Base-by-base conservation (phyloP, 164 flowering plant genomes). In the Hamamelis virginiana region DNA sequence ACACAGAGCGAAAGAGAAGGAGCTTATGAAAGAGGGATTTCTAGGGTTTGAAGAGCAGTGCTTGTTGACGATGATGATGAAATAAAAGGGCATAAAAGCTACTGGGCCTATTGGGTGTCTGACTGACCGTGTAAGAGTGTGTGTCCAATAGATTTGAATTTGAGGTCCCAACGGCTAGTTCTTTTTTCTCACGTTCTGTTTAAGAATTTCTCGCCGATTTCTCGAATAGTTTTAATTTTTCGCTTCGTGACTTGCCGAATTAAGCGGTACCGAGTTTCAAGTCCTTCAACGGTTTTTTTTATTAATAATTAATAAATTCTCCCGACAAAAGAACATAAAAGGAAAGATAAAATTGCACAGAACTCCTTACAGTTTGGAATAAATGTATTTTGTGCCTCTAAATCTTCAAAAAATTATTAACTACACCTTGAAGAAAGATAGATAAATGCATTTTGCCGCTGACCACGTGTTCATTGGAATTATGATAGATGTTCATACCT, bases 161-260 rank as follows among this genome's bases (percentile, higher is more conserved):
- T 19, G 26, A n/a, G 13, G 9, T 19, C 23, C 68, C 70, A 78
- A 78, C 81, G 81, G 81, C 81, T 78, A 78, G 73, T 78, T 73
- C 12, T 26, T 28, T n/a, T 67, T 70, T 64, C 58, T 57, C 52
- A 27, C 62, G 28, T 5, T 53, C 15, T n/a, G 48, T 14, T 27
- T 14, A 13, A 46, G 23, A 12, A 64, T 46, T 19, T 43, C 52
- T 48, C 21, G 55, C 55, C 22, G 55, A 51, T 51, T 51, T 51
- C 55, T n/a, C 22, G 55, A 51, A 19, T 51, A 33, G 41, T 33
- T 2, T 2, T 33, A 33, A n/a, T 33, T 33, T 33, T 33, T 2
- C 41, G 41, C 6, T 33, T 33, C 41, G 41, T 33, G 41, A 33
- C 8, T 51, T 56, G 64, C 59, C 47, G 68, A 70, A 53, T 16